These are phyloP conservation scores for Hyaloscypha variabilis DNA, from an alignment of 495 filamentous ascomycete species.

Conservation along the genomic window DNA sequence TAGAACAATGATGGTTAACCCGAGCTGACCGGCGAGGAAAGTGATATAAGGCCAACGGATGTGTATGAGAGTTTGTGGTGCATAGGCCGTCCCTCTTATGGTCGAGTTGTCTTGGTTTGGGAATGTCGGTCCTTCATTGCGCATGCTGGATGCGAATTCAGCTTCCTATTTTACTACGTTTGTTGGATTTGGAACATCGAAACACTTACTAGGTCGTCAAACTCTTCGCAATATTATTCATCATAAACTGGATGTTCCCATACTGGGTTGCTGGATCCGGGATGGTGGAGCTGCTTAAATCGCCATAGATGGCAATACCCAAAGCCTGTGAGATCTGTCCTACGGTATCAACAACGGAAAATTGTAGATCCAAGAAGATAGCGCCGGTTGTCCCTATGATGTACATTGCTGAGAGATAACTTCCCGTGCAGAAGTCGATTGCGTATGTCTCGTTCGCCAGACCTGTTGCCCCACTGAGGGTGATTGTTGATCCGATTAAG, in stretches of 20 bases:
- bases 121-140: not conserved
- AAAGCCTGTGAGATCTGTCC: conserved; percentile 1
- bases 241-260: not conserved
- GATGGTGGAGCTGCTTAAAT: not conserved
- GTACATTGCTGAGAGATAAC: not conserved
- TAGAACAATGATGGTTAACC: not conserved
- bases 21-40: not conserved
- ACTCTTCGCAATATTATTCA: conserved; percentile 1
- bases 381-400: not conserved
- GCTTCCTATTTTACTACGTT: not conserved
- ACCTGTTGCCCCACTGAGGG: not conserved
- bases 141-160: not conserved
- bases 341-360: not conserved
- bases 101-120: not conserved
- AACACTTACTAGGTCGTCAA: conserved; percentile 1
- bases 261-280: not conserved
- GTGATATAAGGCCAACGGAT: conserved; percentile 1
- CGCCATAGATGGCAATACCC: not conserved
- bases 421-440: conserved; percentile 3
- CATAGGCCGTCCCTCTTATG: not conserved
- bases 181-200: not conserved
- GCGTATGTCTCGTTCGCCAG: not conserved
- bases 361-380: not conserved
- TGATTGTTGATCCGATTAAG: not conserved
- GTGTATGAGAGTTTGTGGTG: not conserved